phyloP scores from a whole-genome alignment of 1,284 basidiomycete genomes.

The Abortiporus biennis region DNA sequence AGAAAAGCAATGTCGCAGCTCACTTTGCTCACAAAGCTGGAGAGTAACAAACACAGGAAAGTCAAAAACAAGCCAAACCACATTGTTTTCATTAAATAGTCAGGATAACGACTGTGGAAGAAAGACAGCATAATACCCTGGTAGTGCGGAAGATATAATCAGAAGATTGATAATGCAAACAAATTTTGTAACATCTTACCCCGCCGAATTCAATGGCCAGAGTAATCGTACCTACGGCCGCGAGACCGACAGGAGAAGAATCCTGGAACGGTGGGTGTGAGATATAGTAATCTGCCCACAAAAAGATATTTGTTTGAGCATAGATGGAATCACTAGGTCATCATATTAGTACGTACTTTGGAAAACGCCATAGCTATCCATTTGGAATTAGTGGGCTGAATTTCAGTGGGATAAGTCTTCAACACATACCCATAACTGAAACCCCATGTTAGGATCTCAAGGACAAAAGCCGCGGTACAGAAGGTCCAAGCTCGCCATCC shows the following conservation, averaged over 20 bases:
- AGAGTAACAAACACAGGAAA: constrained; percentile 16
- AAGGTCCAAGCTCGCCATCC: constrained; percentile 11
- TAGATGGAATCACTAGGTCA: background rate
- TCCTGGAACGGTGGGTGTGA: constrained; percentile 3
- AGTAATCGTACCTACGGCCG: background rate
- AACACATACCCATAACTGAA: constrained; percentile 9
- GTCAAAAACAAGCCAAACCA: constrained; percentile 16
- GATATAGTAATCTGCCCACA: constrained; percentile 2
- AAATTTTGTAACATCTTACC: background rate
- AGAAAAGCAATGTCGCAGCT: too few species aligned
- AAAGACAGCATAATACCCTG: constrained; percentile 18
- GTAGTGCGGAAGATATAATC: background rate
- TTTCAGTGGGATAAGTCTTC: too few species aligned
- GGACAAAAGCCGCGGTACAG: constrained; percentile 4
- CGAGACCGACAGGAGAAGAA: background rate
- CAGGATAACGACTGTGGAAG: constrained; percentile 19
- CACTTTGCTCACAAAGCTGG: constrained; percentile 21
- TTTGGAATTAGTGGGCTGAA: background rate
- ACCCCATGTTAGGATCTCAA: constrained; percentile 11
- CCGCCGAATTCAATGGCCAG: constrained; percentile 2
- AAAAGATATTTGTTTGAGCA: background rate
- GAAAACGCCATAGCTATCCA: constrained; percentile 2
- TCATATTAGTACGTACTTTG: background rate
- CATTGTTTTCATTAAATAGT: constrained; percentile 17
- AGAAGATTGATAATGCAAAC: too few species aligned